Percentiles rank a stretch among this genome's conserved stretches.
These are phyloP conservation scores for Aspergillus sp. DNA, from an alignment of 2,329 filamentous ascomycete genomes.

Conservation along the genomic window DNA sequence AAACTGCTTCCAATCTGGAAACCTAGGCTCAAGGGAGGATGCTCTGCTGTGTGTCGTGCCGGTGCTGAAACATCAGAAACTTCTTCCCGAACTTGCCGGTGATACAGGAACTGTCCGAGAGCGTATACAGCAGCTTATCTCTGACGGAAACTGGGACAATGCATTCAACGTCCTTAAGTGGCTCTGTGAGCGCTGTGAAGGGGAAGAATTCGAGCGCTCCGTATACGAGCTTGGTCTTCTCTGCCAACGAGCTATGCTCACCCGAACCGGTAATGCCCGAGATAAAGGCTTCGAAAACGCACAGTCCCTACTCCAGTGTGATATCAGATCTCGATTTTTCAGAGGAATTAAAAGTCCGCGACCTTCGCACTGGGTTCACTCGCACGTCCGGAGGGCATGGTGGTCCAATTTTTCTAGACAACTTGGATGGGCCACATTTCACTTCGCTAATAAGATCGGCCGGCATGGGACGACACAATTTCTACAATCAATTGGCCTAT, in stretches of 20 bases:
- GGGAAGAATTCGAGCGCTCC: slow-evolving; percentile 24
- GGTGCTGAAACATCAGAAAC: slow-evolving; percentile 11
- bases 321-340: slow-evolving; percentile 16
- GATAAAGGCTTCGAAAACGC: slow-evolving; percentile 10
- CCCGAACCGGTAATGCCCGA: slow-evolving; percentile 4
- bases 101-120: slow-evolving; percentile 15
- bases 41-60: slow-evolving; percentile 35
- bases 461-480: neutral
- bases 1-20: slow-evolving; percentile 22
- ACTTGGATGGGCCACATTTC: slow-evolving; percentile 27
- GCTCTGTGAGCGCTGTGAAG: slow-evolving; percentile 27
- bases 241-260: slow-evolving; percentile 26
- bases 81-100: slow-evolving; percentile 26
- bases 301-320: slow-evolving; percentile 8
- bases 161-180: slow-evolving; percentile 24
- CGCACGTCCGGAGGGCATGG: neutral
- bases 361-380: slow-evolving; percentile 14
- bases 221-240: slow-evolving; percentile 26
- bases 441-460: slow-evolving; percentile 12
- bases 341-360: neutral
- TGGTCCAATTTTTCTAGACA: slow-evolving; percentile 22
- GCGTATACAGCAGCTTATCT: slow-evolving; percentile 8
- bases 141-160: slow-evolving; percentile 17
- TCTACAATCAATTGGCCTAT: neutral
- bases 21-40: slow-evolving; percentile 31